phyloP scores from a whole-genome alignment of 139 green algal genomes.

The Coccomyxa sp. region DNA sequence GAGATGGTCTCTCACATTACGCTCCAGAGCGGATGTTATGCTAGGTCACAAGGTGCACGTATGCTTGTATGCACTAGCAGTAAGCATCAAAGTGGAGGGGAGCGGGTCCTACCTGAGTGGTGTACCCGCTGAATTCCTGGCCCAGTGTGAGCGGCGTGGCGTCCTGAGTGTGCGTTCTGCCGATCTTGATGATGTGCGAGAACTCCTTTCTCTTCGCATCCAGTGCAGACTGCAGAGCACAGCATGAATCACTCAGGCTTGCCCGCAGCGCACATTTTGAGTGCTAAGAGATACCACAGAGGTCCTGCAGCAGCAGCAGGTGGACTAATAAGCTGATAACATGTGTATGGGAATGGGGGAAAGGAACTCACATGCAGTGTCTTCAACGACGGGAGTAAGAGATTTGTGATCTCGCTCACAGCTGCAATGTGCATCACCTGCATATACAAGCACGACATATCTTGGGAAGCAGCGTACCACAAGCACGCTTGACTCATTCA shows the following conservation, averaged over 20 bases:
- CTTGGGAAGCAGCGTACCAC: too few species aligned
- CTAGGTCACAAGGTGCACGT: too few species aligned
- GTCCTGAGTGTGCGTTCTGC: slow-evolving; percentile 92
- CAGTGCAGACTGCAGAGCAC: slow-evolving; percentile 35
- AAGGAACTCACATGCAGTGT: slow-evolving; percentile 49
- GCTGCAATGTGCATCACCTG: slow-evolving; percentile 91
- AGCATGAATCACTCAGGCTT: not conserved
- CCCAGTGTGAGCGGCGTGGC: slow-evolving; percentile 92
- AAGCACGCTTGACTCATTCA: too few species aligned
- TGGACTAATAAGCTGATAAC: too few species aligned
- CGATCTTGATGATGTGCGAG: slow-evolving; percentile 92
- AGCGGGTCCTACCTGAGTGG: slow-evolving; percentile 55
- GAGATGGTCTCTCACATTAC: too few species aligned
- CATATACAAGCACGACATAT: not conserved
- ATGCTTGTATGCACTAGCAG: too few species aligned
- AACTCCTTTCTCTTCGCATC: slow-evolving; percentile 74
- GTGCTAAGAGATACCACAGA: not conserved
- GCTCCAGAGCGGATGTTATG: too few species aligned
- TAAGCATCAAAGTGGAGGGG: not conserved
- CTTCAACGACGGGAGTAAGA: slow-evolving; percentile 73
- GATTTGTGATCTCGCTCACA: slow-evolving; percentile 56
- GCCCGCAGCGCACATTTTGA: not conserved
- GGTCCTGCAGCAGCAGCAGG: not conserved
- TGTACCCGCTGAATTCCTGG: slow-evolving; percentile 93
- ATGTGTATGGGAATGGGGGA: too few species aligned